Base-by-base conservation (phyloP, 2,329 filamentous ascomycete genomes). In the Moelleriella libera region DNA sequence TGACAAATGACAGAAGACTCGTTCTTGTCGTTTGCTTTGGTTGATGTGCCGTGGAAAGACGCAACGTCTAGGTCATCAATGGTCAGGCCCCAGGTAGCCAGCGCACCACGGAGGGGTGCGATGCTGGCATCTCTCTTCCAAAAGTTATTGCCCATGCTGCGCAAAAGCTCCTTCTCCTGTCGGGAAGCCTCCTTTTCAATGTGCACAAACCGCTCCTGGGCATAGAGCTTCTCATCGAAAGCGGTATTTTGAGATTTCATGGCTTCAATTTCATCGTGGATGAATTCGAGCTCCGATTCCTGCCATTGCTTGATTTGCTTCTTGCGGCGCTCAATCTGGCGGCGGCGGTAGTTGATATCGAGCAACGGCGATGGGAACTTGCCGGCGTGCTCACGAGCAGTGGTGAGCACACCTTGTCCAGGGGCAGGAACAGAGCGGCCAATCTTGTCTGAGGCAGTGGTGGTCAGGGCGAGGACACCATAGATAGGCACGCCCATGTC, bases 401-500 rank as follows among this genome's bases (percentile, higher is more conserved):
- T 94, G 47, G 90, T 97, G 59, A 98, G 77, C 47, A 98, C 87
- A 83, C 92, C 92, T 69, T 97, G 87, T 30, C 92, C 92, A 48
- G 92, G 92, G 51, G 92, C 92, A 49, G 92, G 92, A 8, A 98
- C 89, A 12, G 92, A 98, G 53, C 92, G 88, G 45, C 92, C 92
- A 64, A 96, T 98, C 81, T 98, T 97, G 76, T 98, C 92, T 46
- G 90, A 97, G 49, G 94, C 94, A 43, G 92, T 98, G 41, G 88
- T 88, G 41, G 90, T 96, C 60, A 96, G 78, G 50, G 86, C 94
- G 58, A 98, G 70, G 53, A 98, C 80, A 75, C 90, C 90, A 61
- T 98, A 88, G 60, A 98, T 97, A 10, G 92, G 92, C 30, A 98
- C 88, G 66, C 92, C 92, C 92, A 98, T 98, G 54, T 98, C 92